Percentiles rank a stretch among this genome's conserved stretches.
phyloP scores from a whole-genome alignment of 1,139 yeast species.

The Protomyces macrosporus region DNA sequence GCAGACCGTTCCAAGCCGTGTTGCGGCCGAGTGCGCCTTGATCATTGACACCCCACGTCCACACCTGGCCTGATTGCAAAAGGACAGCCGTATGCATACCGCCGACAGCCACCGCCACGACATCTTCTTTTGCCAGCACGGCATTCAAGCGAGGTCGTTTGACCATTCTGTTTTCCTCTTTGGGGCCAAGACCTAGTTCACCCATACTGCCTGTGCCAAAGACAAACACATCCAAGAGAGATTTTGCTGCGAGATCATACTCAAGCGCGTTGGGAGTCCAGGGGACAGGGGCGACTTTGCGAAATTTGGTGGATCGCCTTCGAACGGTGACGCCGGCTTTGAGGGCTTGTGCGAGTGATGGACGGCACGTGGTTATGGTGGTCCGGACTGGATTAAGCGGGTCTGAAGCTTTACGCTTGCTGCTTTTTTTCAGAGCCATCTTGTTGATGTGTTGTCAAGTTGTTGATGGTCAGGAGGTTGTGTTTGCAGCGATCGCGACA shows the following conservation, averaged over 20 bases:
- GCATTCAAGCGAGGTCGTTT: constrained; percentile 93
- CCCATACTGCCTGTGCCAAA: constrained; percentile 98
- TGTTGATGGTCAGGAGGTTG: no score
- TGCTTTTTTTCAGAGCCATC: background rate
- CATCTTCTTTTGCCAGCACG: constrained; percentile 55
- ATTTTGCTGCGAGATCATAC: background rate
- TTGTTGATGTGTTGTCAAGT: no score
- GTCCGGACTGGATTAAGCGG: background rate
- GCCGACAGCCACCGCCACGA: constrained; percentile 85
- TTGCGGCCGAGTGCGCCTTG: constrained; percentile 87
- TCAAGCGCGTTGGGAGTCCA: constrained; percentile 3
- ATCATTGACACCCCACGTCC: constrained; percentile 99
- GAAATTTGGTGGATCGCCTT: background rate
- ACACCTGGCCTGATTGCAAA: constrained; percentile 63
- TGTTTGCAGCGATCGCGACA: no score
- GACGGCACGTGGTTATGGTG: background rate
- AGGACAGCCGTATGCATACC: constrained; percentile 91
- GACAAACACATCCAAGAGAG: constrained; percentile 66
- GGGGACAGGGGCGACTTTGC: background rate
- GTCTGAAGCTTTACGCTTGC: background rate
- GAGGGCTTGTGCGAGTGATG: background rate
- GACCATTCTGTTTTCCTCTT: constrained; percentile 79
- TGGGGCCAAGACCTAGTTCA: constrained; percentile 91
- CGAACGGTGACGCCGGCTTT: background rate
- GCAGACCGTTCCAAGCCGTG: constrained; percentile 50